Evolutionary conservation across 345 rosid genomes (phyloP).

Genomic region (Dipteronia dyeriana): DNA sequence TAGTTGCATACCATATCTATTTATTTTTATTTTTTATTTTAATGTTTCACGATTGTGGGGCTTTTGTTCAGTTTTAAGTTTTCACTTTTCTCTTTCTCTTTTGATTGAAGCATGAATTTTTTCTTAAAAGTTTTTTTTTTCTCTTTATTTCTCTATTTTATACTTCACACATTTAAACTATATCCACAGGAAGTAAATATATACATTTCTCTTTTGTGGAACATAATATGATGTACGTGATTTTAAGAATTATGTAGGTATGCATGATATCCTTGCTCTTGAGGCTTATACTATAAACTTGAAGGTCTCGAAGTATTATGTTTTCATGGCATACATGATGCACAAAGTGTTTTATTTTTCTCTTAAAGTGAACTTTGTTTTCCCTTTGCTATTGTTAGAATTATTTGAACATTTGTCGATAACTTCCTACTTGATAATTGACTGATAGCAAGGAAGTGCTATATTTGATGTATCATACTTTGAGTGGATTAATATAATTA

Average conservation of each 20-base stretch:
- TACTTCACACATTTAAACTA: neutral
- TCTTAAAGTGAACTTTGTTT: neutral
- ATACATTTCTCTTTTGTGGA: neutral
- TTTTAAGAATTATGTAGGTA: neutral
- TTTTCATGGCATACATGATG: neutral
- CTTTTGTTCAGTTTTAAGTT: neutral
- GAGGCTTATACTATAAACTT: too few species aligned
- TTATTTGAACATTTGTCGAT: neutral
- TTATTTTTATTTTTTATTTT: too few species aligned
- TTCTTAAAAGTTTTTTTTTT: too few species aligned
- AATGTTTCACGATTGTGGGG: neutral
- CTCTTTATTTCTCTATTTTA: too few species aligned
- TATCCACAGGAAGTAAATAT: neutral
- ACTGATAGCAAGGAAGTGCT: neutral
- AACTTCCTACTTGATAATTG: neutral
- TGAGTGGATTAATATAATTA: neutral
- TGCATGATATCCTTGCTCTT: neutral
- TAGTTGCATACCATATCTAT: neutral
- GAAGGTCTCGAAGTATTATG: neutral
- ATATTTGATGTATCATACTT: conserved; percentile 5
- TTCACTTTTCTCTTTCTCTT: too few species aligned
- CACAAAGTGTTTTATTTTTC: neutral
- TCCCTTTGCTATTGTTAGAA: conserved; percentile 11
- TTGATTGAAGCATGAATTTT: too few species aligned
- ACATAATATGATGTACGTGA: neutral